Evolutionary conservation across 805 yeast genomes (phyloP).

Genomic region (Wickerhamiella siamensis): DNA sequence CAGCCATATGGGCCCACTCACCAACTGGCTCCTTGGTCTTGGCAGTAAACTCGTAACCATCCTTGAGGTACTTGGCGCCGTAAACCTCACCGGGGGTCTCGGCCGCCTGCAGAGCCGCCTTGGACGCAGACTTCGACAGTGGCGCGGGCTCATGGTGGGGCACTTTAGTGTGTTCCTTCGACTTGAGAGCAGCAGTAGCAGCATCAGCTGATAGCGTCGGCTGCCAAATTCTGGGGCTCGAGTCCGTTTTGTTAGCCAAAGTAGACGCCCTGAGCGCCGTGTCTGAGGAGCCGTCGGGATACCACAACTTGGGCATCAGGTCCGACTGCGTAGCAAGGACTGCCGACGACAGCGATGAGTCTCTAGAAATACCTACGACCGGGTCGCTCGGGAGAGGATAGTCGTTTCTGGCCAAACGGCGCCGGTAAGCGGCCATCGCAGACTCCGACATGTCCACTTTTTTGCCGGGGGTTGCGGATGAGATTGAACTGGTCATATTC

Average conservation of each 20-base stretch:
- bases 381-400: constrained; percentile 25
- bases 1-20: constrained; percentile 14
- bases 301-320: constrained; percentile 25
- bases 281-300: constrained; percentile 17
- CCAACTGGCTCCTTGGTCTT: constrained; percentile 4
- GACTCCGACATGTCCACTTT: constrained; percentile 17
- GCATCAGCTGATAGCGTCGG: constrained; percentile 36
- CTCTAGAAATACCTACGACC: constrained; percentile 24
- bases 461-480: constrained; percentile 1
- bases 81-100: constrained; percentile 21
- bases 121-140: constrained; percentile 17
- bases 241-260: constrained; percentile 21
- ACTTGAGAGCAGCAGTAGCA: constrained; percentile 40
- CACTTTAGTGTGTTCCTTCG: constrained; percentile 22
- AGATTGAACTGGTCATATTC: constrained; percentile 2
- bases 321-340: constrained; percentile 22
- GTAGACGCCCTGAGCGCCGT: constrained; percentile 26
- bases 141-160: constrained; percentile 19
- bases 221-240: constrained; percentile 24
- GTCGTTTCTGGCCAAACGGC: constrained; percentile 23
- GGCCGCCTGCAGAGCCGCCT: constrained; percentile 24
- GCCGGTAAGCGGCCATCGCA: constrained; percentile 25
- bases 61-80: constrained; percentile 24
- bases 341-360: constrained; percentile 24
- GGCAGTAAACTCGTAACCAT: constrained; percentile 24